These are phyloP conservation scores for Camellia lanceoleosa DNA, from an alignment of 148 eudicot genomes.

Conservation along the genomic window DNA sequence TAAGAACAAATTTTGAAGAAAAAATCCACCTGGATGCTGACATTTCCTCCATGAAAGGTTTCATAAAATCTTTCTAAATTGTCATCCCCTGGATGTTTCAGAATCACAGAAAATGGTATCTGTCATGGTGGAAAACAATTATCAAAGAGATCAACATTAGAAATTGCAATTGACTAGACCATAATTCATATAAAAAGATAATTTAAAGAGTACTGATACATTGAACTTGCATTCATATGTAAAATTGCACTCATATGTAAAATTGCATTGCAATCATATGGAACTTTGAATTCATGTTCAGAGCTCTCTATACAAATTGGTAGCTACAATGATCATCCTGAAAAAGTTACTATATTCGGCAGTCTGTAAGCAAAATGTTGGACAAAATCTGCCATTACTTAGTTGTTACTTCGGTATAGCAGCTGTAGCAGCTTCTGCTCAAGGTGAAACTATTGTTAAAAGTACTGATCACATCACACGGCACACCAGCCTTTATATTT, in stretches of 20 bases:
- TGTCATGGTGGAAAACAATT: constrained; percentile 22
- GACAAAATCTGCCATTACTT: neutral
- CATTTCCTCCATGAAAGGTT: constrained; percentile 74
- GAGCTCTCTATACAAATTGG: neutral
- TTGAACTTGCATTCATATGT: too few relatives aligned
- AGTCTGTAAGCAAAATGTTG: neutral
- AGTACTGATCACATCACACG: neutral
- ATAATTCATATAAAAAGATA: neutral
- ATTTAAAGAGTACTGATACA: too few relatives aligned
- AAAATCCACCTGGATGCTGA: constrained; percentile 62
- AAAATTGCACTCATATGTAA: too few relatives aligned
- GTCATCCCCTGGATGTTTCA: constrained; percentile 43
- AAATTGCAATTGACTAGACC: neutral
- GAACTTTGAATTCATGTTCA: neutral
- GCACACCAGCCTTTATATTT: neutral
- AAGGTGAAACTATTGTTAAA: neutral
- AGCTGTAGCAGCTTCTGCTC: neutral
- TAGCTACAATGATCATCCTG: neutral
- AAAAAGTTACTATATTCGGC: neutral
- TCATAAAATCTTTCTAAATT: constrained; percentile 54
- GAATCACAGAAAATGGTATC: constrained; percentile 68
- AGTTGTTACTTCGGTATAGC: neutral
- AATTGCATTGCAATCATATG: neutral
- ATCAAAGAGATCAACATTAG: neutral
- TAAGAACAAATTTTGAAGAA: constrained; percentile 3